phyloP scores from a whole-genome alignment of 345 rosid species.

The Euclidium syriacum region DNA sequence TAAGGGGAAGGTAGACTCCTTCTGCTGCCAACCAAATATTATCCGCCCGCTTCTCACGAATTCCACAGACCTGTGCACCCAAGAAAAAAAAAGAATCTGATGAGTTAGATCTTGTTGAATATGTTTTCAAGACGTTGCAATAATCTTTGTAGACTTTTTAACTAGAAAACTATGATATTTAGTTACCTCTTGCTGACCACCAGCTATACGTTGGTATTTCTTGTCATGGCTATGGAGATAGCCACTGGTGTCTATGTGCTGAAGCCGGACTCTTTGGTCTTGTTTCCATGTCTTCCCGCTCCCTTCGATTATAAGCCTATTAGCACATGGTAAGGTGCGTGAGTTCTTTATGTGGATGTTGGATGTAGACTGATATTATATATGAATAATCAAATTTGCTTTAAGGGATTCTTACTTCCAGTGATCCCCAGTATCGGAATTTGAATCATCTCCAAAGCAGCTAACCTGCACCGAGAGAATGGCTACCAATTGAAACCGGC shows the following conservation, averaged over 20 bases:
- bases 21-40: slow-evolving; percentile 96
- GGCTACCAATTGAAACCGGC: neutral
- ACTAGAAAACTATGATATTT: neutral
- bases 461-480: slow-evolving; percentile 54
- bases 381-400: slow-evolving; percentile 6
- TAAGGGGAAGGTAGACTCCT: slow-evolving; percentile 86
- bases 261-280: slow-evolving; percentile 86
- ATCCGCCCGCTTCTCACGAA: slow-evolving; percentile 79
- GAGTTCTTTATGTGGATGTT: slow-evolving; percentile 11
- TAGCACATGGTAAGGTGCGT: neutral
- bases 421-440: slow-evolving; percentile 92
- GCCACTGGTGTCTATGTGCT: slow-evolving; percentile 91
- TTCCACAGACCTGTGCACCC: slow-evolving; percentile 63
- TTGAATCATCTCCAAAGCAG: slow-evolving; percentile 90
- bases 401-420: slow-evolving; percentile 64
- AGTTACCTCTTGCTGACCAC: slow-evolving; percentile 98
- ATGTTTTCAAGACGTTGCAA: neutral
- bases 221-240: slow-evolving; percentile 96
- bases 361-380: neutral
- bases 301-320: slow-evolving; percentile 85
- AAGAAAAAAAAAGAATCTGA: neutral
- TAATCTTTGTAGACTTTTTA: neutral
- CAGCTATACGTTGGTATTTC: slow-evolving; percentile 94
- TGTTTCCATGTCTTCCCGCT: slow-evolving; percentile 94
- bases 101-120: neutral